Conservation (phyloP, 2,329 filamentous ascomycete genomes). For the Gnomoniopsis smithogilvyi region DNA sequence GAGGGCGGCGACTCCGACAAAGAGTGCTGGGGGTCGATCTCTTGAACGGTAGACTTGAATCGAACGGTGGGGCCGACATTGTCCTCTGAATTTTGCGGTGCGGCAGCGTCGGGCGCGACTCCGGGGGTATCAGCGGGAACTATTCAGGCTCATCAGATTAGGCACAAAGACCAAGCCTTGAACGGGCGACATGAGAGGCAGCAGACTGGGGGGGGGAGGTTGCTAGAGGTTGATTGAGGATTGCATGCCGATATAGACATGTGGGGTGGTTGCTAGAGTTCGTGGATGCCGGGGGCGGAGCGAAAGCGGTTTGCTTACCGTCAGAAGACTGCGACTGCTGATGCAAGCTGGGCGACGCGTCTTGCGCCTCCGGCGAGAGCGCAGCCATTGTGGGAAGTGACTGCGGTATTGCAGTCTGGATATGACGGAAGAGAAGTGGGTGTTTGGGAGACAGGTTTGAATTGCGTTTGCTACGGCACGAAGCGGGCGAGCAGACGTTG, state of each 20-base stretch:
- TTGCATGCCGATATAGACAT: background rate
- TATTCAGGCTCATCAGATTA: conserved; percentile 1
- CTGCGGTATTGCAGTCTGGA: background rate
- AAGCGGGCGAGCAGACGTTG: conserved; percentile 3
- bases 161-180: background rate
- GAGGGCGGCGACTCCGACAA: conserved; percentile 22
- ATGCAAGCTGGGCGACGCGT: conserved; percentile 6
- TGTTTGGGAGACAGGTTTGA: background rate
- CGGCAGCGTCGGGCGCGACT: conserved; percentile 9
- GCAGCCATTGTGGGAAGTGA: conserved; percentile 10
- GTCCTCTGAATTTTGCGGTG: conserved; percentile 23
- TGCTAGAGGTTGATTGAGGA: background rate
- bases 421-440: background rate
- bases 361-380: conserved; percentile 17
- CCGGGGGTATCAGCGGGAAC: background rate
- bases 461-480: background rate
- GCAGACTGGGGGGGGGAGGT: no score
- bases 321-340: background rate
- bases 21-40: conserved; percentile 55
- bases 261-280: conserved; percentile 6
- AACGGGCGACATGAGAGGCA: background rate
- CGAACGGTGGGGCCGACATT: conserved; percentile 55
- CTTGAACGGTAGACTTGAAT: conserved; percentile 68
- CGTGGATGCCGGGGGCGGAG: conserved; percentile 12
- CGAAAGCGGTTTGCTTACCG: conserved; percentile 16